These are phyloP conservation scores for Marvania coccoides DNA, from an alignment of 139 green algal species.

Conservation along the genomic window DNA sequence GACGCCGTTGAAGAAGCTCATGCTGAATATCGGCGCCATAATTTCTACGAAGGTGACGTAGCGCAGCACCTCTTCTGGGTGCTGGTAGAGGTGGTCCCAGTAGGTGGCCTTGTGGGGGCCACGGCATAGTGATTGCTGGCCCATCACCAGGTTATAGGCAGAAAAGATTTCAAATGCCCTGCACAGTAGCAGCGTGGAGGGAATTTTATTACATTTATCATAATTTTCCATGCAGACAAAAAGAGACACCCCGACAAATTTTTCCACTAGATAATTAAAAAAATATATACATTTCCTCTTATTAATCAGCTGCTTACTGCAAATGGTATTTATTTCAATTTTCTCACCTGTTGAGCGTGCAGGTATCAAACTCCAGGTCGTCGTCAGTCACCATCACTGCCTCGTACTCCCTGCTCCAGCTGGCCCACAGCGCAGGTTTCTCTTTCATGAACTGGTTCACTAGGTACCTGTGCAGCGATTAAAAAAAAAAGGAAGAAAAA, in stretches of 20 bases:
- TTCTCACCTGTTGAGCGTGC: slow-evolving; percentile 18
- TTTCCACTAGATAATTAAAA: not conserved
- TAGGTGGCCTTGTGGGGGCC: not conserved
- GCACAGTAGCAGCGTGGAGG: not conserved
- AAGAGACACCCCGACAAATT: not conserved
- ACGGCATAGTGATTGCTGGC: slow-evolving; percentile 6
- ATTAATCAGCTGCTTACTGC: too few relatives aligned
- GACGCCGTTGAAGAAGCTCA: slow-evolving; percentile 23
- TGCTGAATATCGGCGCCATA: slow-evolving; percentile 32
- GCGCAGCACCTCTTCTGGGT: slow-evolving; percentile 8
- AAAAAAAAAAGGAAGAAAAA: too few relatives aligned
- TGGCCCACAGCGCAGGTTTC: not conserved
- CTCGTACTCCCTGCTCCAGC: not conserved
- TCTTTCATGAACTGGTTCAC: slow-evolving; percentile 1
- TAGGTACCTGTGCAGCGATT: too few relatives aligned
- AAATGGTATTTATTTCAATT: too few relatives aligned
- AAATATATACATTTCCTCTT: not conserved
- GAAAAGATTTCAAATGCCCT: slow-evolving; percentile 30
- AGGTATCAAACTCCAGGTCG: slow-evolving; percentile 16
- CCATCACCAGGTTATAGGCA: slow-evolving; percentile 24
- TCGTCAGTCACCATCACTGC: slow-evolving; percentile 22
- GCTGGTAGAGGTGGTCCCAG: slow-evolving; percentile 1
- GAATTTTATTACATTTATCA: not conserved
- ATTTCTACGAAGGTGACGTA: slow-evolving; percentile 31
- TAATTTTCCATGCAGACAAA: not conserved